Base-by-base conservation (phyloP, 768 basidiomycete species). In the Suillus brevipes region DNA sequence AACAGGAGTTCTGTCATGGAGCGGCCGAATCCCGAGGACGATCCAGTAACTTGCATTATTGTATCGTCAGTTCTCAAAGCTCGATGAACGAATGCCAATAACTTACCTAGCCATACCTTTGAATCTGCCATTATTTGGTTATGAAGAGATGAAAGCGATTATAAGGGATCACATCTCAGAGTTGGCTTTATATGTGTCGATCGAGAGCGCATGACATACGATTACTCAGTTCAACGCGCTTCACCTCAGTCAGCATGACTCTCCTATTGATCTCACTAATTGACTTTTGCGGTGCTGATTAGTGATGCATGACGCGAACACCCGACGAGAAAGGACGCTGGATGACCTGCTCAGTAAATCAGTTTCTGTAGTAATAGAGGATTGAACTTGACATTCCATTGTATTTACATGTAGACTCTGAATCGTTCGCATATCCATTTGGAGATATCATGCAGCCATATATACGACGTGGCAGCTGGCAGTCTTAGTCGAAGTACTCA, bases 21-120 rank as follows among this genome's bases (percentile, higher is more conserved):
- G 10, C 72, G 74, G 2, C 80, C 80, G 56, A 81, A 74, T 36
- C 79, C 79, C 4, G 77, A 69, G 4, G 75, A 77, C 1, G 78
- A 64, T 23, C 79, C 79, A 28, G 78, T 79, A 42, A 79, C 81
- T 78, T 23, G 36, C 13, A 36, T 42, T 12, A 36, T 42, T 12
- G n/a, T 36, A 16, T 16, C 40, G 40, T 65, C 18, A 52, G 49
- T 37, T 40, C 49, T 31, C 14, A 5, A 37, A 4, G 6, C 7
- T 18, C 25, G 18, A 31, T 34, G n/a, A 38, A n/a, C 3, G 40
- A 20, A 31, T 16, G 9, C 18, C 5, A 20, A n/a, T 6, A 34
- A 36, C 68, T 59, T 34, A 70, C 68, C 65, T 65, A 70, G 45
- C 70, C 70, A 71, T 28, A 71, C 56, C 49, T 64, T 65, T 31